Percentiles rank a stretch among this genome's conserved stretches.
Conservation (phyloP, 306 rosid species). For the Dryas octopetala region DNA sequence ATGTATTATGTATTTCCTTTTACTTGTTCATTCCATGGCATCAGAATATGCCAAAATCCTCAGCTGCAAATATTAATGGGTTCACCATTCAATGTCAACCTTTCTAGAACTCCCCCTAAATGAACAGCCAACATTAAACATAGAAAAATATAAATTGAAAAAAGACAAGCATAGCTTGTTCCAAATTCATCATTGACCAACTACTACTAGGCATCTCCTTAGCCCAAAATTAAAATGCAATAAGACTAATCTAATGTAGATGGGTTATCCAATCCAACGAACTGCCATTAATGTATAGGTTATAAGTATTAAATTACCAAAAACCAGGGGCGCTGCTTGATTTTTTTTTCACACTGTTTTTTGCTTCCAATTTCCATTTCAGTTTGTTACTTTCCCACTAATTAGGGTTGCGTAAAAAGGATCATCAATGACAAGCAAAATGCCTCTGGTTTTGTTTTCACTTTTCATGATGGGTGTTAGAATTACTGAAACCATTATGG, state of each 20-base stretch:
- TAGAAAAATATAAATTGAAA: too few relatives aligned
- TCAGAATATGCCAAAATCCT: neutral
- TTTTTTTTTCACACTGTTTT: neutral
- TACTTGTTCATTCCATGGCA: neutral
- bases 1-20: neutral
- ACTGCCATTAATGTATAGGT: neutral
- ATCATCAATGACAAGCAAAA: neutral
- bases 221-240: neutral
- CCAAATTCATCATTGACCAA: neutral
- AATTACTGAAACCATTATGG: neutral
- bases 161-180: neutral
- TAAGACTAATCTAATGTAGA: neutral
- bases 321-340: constrained; percentile 21
- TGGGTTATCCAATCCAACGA: neutral
- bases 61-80: neutral
- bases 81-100: neutral
- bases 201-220: constrained; percentile 1
- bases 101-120: neutral
- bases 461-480: neutral
- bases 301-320: neutral
- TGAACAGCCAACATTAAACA: neutral
- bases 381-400: neutral
- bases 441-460: neutral
- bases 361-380: neutral
- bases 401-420: neutral